These are phyloP conservation scores for Monilinia aucupariae DNA, from an alignment of 2,329 filamentous ascomycete species.

Conservation along the genomic window DNA sequence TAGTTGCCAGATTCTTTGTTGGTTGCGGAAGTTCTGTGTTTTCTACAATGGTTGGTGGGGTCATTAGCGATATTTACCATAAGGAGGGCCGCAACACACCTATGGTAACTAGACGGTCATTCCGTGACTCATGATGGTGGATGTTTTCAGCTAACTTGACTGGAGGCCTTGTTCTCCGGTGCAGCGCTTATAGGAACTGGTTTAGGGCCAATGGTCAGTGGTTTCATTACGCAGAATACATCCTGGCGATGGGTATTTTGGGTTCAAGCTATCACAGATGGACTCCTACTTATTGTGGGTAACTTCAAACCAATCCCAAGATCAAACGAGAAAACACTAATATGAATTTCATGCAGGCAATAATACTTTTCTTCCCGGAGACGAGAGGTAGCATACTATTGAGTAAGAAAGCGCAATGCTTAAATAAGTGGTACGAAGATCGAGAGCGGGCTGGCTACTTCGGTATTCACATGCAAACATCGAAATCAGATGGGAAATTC, in stretches of 20 bases:
- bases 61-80: constrained; percentile 81
- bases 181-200: constrained; percentile 74
- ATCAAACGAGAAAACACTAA: not conserved
- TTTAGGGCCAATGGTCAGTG: constrained; percentile 65
- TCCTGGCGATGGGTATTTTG: constrained; percentile 88
- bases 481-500: constrained; percentile 24
- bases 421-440: constrained; percentile 76
- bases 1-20: constrained; percentile 68
- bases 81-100: constrained; percentile 76
- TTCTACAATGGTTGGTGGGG: constrained; percentile 86
- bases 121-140: no score
- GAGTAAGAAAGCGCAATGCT: constrained; percentile 61
- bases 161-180: constrained; percentile 64
- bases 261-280: constrained; percentile 69
- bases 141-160: not conserved
- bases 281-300: constrained; percentile 49
- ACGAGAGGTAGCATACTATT: constrained; percentile 77
- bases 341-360: constrained; percentile 34
- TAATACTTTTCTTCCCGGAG: constrained; percentile 71
- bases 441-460: constrained; percentile 53
- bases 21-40: constrained; percentile 75
- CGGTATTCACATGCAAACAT: constrained; percentile 45
- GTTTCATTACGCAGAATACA: constrained; percentile 61
- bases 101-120: constrained; percentile 49
- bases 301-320: not conserved